A percentile compares a stretch with the other conserved stretches of the same genome.
phyloP scores from a whole-genome alignment of 306 rosid genomes.

The Sicyos edulis region DNA sequence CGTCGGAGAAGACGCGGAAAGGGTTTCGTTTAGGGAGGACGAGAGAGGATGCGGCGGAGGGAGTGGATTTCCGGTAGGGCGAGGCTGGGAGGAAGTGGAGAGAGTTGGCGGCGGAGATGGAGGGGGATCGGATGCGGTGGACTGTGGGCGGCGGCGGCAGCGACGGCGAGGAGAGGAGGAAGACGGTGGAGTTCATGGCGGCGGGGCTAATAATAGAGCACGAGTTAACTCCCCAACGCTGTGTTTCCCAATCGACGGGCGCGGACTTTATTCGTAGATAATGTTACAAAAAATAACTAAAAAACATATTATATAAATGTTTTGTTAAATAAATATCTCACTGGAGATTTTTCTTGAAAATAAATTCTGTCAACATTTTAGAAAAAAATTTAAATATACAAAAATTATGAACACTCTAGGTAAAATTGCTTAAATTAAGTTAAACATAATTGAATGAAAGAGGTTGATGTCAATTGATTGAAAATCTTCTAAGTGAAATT shows the following conservation, averaged over 20 bases:
- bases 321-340: too few relatives aligned
- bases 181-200: constrained; percentile 12
- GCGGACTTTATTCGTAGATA: not conserved
- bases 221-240: not conserved
- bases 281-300: too few relatives aligned
- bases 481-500: too few relatives aligned
- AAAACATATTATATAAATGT: too few relatives aligned
- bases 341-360: too few relatives aligned
- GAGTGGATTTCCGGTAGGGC: constrained; percentile 26
- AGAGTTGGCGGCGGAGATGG: constrained; percentile 1
- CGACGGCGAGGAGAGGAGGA: constrained; percentile 7
- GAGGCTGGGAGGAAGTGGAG: constrained; percentile 19
- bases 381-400: too few relatives aligned
- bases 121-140: not conserved
- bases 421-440: too few relatives aligned
- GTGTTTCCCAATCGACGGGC: not conserved
- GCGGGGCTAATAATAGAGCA: not conserved
- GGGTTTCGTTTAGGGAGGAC: constrained; percentile 30
- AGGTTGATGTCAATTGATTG: too few relatives aligned
- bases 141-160: not conserved
- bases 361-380: too few relatives aligned
- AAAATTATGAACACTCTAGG: too few relatives aligned
- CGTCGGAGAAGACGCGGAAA: constrained; percentile 56
- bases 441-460: too few relatives aligned
- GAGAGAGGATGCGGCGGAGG: constrained; percentile 19